A percentile compares a stretch with the other conserved stretches of the same genome.
phyloP scores from a whole-genome alignment of 805 yeast species.

The Cyberlindnera nakhonratchasimensis region DNA sequence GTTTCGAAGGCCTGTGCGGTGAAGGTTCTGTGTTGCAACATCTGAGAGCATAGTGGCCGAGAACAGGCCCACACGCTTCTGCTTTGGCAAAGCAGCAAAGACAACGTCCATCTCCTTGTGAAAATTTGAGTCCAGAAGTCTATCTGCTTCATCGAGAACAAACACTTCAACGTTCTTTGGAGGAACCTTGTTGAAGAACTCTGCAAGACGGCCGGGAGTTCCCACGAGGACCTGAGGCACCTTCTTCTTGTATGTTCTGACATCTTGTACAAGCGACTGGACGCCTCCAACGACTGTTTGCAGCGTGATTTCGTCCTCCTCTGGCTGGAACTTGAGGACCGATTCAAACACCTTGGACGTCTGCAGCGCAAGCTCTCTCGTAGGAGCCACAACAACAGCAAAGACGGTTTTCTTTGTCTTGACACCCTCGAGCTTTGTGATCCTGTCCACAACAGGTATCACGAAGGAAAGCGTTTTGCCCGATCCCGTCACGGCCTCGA shows the following conservation, averaged over 20 bases:
- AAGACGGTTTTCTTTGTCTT: slow-evolving; percentile 51
- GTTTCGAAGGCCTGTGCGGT: slow-evolving; percentile 86
- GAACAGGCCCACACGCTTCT: slow-evolving; percentile 88
- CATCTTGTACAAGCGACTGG: slow-evolving; percentile 65
- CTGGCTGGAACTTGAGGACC: slow-evolving; percentile 57
- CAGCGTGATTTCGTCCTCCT: slow-evolving; percentile 43
- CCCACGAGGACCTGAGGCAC: slow-evolving; percentile 80
- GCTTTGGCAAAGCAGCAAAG: slow-evolving; percentile 73
- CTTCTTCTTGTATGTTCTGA: slow-evolving; percentile 48
- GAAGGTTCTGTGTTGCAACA: slow-evolving; percentile 73
- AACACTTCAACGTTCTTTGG: slow-evolving; percentile 65
- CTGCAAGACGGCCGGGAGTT: slow-evolving; percentile 87
- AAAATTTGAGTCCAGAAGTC: slow-evolving; percentile 76
- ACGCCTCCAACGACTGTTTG: slow-evolving; percentile 67
- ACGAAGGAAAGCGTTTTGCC: slow-evolving; percentile 95
- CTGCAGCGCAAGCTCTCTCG: slow-evolving; percentile 67
- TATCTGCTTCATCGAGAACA: slow-evolving; percentile 87
- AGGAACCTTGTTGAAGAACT: slow-evolving; percentile 61
- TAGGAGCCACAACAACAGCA: slow-evolving; percentile 66
- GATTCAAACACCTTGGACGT: slow-evolving; percentile 63
- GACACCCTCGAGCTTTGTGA: slow-evolving; percentile 34
- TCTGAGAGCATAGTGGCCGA: slow-evolving; percentile 77
- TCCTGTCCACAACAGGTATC: slow-evolving; percentile 73
- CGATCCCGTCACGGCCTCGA: slow-evolving; percentile 96
- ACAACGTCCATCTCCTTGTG: slow-evolving; percentile 65